Evolutionary conservation across 331 rosid species (phyloP), one percentile per base, ranked within the genome.

Genomic region (Erythrophleum ivorense): DNA sequence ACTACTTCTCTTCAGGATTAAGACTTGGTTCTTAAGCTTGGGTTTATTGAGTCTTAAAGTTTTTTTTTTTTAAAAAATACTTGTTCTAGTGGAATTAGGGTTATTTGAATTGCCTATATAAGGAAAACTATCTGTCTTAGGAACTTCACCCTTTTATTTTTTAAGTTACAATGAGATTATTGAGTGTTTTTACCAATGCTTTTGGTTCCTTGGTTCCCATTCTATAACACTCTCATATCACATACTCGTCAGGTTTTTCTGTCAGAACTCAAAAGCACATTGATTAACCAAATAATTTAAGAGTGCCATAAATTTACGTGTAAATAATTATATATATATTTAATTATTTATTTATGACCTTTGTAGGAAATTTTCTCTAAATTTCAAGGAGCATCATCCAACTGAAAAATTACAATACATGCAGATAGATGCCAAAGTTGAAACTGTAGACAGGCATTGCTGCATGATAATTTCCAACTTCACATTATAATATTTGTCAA

Each of bases 381-480:
- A 80, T 73, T 52, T 43, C 31, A 43, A 4, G 43, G 65, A 9
- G 50, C 76, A 14, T n/a, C 34, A 62, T 12, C 57, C 49, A 64
- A 12, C 29, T 46, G 62, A 58, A 24, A 58, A 29, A 73, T 50
- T 49, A 21, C 79, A 21, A 67, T 45, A 53, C 60, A 64, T 3
- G 38, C 67, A 68, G 38, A 54, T 45, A 65, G 13, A 73, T 80
- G 67, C 67, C 46, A 71, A 59, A 80, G 62, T 79, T 49, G 40
- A 77, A 64, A 45, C 33, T 77, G 40, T 21, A 19, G 29, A 50
- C 7, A 41, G 21, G 41, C n/a, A 24, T 24, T 24, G 29, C 29
- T 24, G 29, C 29, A 24, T 24, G 29, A 24, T 24, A 24, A 24
- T 24, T 24, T 24, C 29, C 29, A 24, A 24, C 29, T 24, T 24